These are phyloP conservation scores for Hymenoscyphus fraxineus DNA, from an alignment of 2,329 filamentous ascomycete species.

Conservation along the genomic window DNA sequence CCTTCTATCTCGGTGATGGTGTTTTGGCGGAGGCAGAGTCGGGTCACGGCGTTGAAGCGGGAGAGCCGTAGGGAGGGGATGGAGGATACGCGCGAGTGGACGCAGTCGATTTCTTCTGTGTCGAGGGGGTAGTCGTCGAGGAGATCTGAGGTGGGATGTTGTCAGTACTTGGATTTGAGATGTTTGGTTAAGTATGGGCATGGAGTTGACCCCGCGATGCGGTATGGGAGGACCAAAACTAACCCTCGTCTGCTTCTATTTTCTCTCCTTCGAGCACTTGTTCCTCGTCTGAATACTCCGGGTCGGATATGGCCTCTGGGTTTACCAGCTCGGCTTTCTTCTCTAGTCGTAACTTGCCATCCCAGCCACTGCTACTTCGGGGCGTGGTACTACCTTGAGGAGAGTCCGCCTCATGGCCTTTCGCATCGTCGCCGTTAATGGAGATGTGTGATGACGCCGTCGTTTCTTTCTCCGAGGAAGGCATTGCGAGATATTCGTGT, in stretches of 20 bases:
- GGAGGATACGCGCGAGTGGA: constrained; percentile 80
- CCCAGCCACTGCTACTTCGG: constrained; percentile 69
- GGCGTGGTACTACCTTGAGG: constrained; percentile 25
- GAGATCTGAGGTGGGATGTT: constrained; percentile 44
- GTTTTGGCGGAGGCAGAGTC: constrained; percentile 91
- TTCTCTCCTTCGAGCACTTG: constrained; percentile 67
- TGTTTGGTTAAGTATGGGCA: no score
- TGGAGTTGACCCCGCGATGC: constrained; percentile 10
- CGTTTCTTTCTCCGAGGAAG: constrained; percentile 25
- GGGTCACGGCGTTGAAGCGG: constrained; percentile 71
- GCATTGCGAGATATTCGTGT: constrained; percentile 12
- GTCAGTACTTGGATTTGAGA: constrained; percentile 6
- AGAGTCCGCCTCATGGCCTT: constrained; percentile 26
- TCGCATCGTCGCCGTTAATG: constrained; percentile 25
- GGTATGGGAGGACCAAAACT: background rate
- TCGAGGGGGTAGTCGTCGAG: constrained; percentile 58
- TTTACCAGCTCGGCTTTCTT: constrained; percentile 67
- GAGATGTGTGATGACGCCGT: constrained; percentile 27
- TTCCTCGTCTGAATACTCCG: constrained; percentile 76
- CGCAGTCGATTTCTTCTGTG: constrained; percentile 77
- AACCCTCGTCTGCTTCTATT: constrained; percentile 80
- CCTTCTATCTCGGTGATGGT: constrained; percentile 77
- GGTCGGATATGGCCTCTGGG: constrained; percentile 77
- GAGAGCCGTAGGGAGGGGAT: constrained; percentile 76
- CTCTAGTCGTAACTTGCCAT: constrained; percentile 75